These are phyloP conservation scores for Diaporthe sp. DNA, from an alignment of 2,329 filamentous ascomycete genomes.

Conservation along the genomic window DNA sequence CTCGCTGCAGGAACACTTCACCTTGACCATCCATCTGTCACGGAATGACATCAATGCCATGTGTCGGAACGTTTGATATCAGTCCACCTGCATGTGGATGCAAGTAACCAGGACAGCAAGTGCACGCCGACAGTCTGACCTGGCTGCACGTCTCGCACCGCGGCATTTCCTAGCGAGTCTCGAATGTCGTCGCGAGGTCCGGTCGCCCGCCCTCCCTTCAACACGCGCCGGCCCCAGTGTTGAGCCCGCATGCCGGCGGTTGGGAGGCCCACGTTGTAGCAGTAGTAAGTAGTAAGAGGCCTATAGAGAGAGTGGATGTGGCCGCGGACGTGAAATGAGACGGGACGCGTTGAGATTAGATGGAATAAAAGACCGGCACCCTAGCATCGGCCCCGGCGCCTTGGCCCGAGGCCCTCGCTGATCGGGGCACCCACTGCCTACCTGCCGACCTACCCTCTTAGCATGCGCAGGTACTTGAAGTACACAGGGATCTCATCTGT, in stretches of 20 bases:
- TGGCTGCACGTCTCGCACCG: slow-evolving; percentile 4
- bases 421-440: background rate
- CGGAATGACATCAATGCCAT: slow-evolving; percentile 27
- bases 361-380: slow-evolving; percentile 12
- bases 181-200: background rate
- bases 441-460: background rate
- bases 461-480: background rate
- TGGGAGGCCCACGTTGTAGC: background rate
- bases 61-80: slow-evolving; percentile 10
- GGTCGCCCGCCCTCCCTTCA: background rate
- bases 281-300: background rate
- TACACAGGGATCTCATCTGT: background rate
- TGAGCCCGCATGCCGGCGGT: background rate
- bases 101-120: background rate
- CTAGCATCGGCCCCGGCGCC: slow-evolving; percentile 28
- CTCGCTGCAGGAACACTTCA: slow-evolving; percentile 20
- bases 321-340: slow-evolving; percentile 17
- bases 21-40: background rate
- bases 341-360: slow-evolving; percentile 31
- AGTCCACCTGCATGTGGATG: background rate
- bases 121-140: background rate
- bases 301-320: background rate
- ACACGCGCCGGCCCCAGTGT: background rate
- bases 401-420: slow-evolving; percentile 23
- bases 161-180: background rate